Base-by-base conservation (phyloP, 805 yeast genomes). In the Kodamaea neixiangensis region DNA sequence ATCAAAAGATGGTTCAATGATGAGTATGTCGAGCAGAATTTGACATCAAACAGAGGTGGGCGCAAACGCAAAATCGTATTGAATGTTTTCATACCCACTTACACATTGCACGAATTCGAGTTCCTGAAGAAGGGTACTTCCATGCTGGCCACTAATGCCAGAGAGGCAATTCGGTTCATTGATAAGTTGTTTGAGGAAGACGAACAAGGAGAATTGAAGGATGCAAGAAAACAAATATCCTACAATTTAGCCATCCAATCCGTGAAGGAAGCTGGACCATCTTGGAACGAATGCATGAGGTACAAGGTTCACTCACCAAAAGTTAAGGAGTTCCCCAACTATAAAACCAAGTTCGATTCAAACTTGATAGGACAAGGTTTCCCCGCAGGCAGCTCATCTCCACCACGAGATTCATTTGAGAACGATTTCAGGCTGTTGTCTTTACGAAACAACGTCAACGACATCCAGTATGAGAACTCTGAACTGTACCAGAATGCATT, bases 101-200 rank as follows among this genome's bases (percentile, higher is more conserved):
- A 81, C 65, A 64, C 68, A 7, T 52, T 64, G 44, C 63, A 58
- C 33, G 67, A 64, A 49, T 60, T 64, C 42, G 60, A 60, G 22
- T 54, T 42, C 33, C 58, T 51, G 46, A 57, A 53, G 44, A 78
- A 78, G 50, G 83, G 85, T 1, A 66, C 73, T 15, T 76, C 82
- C 14, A 72, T 84, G 61, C 73, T 76, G 54, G 82, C 88, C 15
- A 73, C 77, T n/a, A 82, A 82, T 64, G 86, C 92, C 6, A 72
- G 85, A 48, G 87, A 84, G 59, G 79, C 89, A 15, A 74, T 85
- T 46, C 71, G 78, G 50, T 81, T 84, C 57, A 81, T 86, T 48
- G 90, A 86, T 56, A 66, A 68, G 34, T 52, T 66, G 31, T 61
- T 71, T 37, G 77, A 70, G 29, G 42, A 47, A 15, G 65, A 60